Evolutionary conservation across 805 yeast genomes (phyloP).

Genomic region (Candida argentea): DNA sequence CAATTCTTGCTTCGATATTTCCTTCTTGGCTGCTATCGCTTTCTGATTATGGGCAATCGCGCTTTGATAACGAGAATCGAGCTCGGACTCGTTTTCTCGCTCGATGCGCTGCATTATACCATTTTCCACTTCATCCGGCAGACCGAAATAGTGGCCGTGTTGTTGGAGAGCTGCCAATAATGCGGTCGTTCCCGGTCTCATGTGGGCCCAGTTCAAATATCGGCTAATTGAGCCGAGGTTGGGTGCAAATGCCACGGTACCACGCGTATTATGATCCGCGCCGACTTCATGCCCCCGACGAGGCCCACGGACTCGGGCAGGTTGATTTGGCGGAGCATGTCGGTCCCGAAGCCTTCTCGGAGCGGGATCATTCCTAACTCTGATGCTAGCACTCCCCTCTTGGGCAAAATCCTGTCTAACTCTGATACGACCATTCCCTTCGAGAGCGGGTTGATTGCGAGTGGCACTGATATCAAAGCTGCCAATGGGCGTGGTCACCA

Average conservation of each 20-base stretch:
- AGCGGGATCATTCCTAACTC: too few relatives aligned
- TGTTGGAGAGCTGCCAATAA: slow-evolving; percentile 1
- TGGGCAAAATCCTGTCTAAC: too few relatives aligned
- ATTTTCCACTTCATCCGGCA: slow-evolving; percentile 11
- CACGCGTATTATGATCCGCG: too few relatives aligned
- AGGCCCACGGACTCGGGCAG: slow-evolving; percentile 1
- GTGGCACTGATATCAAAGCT: too few relatives aligned
- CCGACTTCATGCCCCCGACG: background rate
- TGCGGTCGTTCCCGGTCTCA: slow-evolving; percentile 1
- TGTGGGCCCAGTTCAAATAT: background rate
- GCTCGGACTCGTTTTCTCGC: slow-evolving; percentile 27
- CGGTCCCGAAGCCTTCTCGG: too few relatives aligned
- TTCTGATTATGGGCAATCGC: slow-evolving; percentile 23
- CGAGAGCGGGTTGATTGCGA: too few relatives aligned
- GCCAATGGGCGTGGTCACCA: too few relatives aligned
- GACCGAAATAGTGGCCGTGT: background rate
- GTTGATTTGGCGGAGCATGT: too few relatives aligned
- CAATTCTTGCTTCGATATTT: slow-evolving; percentile 12
- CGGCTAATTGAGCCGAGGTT: background rate
- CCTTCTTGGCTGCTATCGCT: slow-evolving; percentile 18
- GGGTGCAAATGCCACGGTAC: too few relatives aligned
- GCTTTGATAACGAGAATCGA: slow-evolving; percentile 21
- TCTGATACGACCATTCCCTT: too few relatives aligned
- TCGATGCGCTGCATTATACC: slow-evolving; percentile 31
- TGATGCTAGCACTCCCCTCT: too few relatives aligned